A percentile compares a stretch with the other conserved stretches of the same genome.
Evolutionary conservation across 495 filamentous ascomycete species (phyloP).

Genomic region (Neurospora pannonica): DNA sequence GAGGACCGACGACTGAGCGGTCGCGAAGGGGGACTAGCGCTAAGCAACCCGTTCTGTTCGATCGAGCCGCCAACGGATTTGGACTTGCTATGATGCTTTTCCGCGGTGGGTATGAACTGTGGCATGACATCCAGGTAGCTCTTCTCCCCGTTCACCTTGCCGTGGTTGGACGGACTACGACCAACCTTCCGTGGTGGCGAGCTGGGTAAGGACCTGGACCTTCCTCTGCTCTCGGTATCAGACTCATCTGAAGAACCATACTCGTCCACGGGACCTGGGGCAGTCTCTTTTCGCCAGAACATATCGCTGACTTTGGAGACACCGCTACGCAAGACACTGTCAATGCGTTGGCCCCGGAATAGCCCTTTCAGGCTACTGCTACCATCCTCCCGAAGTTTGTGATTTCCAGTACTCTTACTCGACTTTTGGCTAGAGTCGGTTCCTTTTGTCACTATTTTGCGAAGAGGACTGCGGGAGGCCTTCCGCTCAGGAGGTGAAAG

Average conservation of each 20-base stretch:
- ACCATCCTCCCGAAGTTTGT: conserved; percentile 32
- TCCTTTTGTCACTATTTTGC: conserved; percentile 19
- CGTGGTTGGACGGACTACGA: conserved; percentile 12
- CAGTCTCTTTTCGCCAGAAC: conserved; percentile 35
- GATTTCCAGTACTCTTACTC: conserved; percentile 28
- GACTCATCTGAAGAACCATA: conserved; percentile 30
- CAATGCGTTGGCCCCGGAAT: conserved; percentile 37
- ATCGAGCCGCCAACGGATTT: neutral
- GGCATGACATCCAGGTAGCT: conserved; percentile 33
- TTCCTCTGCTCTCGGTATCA: conserved; percentile 28
- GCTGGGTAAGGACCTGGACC: conserved; percentile 20
- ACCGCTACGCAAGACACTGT: conserved; percentile 37
- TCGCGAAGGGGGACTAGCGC: conserved; percentile 14
- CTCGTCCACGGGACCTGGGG: conserved; percentile 9
- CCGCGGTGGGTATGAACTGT: conserved; percentile 21
- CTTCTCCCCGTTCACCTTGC: conserved; percentile 23
- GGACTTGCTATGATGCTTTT: conserved; percentile 8
- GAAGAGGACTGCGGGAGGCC: conserved; percentile 29
- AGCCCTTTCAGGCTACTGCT: conserved; percentile 30
- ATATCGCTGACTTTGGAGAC: conserved; percentile 42
- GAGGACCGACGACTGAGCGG: conserved; percentile 32
- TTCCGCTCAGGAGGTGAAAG: conserved; percentile 17
- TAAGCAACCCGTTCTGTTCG: conserved; percentile 3
- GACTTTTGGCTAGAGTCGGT: conserved; percentile 29
- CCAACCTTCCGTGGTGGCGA: neutral